phyloP scores from a whole-genome alignment of 345 rosid species.

The Trapa incisa region DNA sequence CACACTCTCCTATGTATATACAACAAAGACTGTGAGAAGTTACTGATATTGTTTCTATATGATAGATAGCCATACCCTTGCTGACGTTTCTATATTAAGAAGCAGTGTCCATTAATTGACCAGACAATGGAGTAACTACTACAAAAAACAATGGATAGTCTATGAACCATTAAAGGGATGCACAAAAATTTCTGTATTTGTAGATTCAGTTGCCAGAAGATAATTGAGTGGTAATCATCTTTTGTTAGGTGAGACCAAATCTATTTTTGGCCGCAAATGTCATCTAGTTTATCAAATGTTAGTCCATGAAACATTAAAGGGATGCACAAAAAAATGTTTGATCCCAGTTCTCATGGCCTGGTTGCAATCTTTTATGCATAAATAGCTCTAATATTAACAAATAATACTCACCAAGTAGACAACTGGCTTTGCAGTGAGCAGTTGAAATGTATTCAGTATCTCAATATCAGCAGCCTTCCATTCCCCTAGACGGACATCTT shows the following conservation, averaged over 20 bases:
- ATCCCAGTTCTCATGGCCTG: neutral
- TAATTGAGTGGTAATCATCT: neutral
- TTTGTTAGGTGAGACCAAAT: neutral
- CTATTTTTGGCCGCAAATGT: neutral
- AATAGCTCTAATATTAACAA: neutral
- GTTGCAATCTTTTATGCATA: neutral
- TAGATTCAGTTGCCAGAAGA: neutral
- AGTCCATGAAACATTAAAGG: neutral
- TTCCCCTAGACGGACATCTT: conserved; percentile 86
- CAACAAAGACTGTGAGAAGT: neutral
- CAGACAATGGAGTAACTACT: neutral
- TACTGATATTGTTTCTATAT: neutral
- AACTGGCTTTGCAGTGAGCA: conserved; percentile 95
- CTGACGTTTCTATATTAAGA: neutral
- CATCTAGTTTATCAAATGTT: neutral
- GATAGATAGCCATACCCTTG: neutral
- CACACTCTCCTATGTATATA: neutral
- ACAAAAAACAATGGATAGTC: neutral
- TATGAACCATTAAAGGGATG: no score
- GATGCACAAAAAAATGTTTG: neutral
- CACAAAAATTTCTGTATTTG: neutral
- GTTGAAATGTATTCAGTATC: conserved; percentile 80
- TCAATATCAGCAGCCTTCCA: conserved; percentile 97
- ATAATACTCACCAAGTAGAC: conserved; percentile 63
- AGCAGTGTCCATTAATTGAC: neutral